A percentile compares a stretch with the other conserved stretches of the same genome.
Conservation (phyloP, 169 alveolate species). For the Cryptosporidium ubiquitum region DNA sequence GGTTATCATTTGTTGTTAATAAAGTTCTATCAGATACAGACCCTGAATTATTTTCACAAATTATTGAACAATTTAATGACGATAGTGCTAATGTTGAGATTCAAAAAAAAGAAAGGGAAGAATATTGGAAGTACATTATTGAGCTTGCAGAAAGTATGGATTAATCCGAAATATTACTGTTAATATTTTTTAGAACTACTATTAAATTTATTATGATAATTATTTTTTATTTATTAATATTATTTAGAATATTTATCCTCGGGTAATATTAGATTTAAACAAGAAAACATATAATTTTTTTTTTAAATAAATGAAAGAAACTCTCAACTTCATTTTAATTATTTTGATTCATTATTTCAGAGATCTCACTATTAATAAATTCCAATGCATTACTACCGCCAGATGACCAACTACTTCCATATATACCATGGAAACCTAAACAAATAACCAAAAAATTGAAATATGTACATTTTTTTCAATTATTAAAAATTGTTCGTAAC, state of each 20-base stretch:
- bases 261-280: background rate
- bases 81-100: slow-evolving; percentile 29
- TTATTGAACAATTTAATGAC: slow-evolving; percentile 30
- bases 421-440: slow-evolving; percentile 62
- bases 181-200: background rate
- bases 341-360: background rate
- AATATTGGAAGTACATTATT: slow-evolving; percentile 60
- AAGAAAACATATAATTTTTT: background rate
- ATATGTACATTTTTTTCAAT: too few relatives aligned
- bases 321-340: background rate
- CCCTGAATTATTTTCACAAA: slow-evolving; percentile 76
- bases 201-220: background rate
- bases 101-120: slow-evolving; percentile 58
- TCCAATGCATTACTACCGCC: slow-evolving; percentile 49
- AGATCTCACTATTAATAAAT: slow-evolving; percentile 26
- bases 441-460: too few relatives aligned
- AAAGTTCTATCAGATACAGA: slow-evolving; percentile 78
- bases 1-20: slow-evolving; percentile 78
- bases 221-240: background rate
- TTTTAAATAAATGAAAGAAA: background rate
- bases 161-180: background rate
- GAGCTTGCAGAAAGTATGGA: slow-evolving; percentile 70
- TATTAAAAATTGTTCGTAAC: background rate
- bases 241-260: background rate
- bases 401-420: slow-evolving; percentile 42